A percentile compares a stretch with the other conserved stretches of the same genome.
phyloP scores from a whole-genome alignment of 2,329 filamentous ascomycete genomes.

The Aspergillus brunneoviolaceus region DNA sequence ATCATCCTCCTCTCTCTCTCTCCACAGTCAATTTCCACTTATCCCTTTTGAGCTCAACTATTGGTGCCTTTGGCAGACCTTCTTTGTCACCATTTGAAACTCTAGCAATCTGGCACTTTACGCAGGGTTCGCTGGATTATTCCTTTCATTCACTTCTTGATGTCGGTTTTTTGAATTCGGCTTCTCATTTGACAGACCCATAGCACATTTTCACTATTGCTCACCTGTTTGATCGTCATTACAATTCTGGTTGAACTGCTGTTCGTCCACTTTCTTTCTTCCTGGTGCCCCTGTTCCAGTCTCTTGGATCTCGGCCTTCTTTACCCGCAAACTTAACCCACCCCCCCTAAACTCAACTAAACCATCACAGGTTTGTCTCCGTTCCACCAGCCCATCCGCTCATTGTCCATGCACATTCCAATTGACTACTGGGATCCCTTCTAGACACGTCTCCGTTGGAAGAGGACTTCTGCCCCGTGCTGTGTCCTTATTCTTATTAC shows the following conservation, averaged over 20 bases:
- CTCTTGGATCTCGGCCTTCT: conserved; percentile 6
- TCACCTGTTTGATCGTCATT: conserved; percentile 12
- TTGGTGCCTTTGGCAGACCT: conserved; percentile 12
- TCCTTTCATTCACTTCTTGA: conserved; percentile 2
- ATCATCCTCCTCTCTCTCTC: conserved; percentile 20
- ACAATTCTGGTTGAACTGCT: conserved; percentile 5
- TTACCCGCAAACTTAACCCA: conserved; percentile 7
- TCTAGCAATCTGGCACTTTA: conserved; percentile 12
- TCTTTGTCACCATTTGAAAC: conserved; percentile 21
- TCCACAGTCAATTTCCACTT: conserved; percentile 17
- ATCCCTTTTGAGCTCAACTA: conserved; percentile 19
- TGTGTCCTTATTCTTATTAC: conserved; percentile 23
- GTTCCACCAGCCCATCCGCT: conserved; percentile 27
- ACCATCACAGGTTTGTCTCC: conserved; percentile 21
- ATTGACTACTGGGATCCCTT: conserved; percentile 27
- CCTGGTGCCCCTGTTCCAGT: conserved; percentile 7
- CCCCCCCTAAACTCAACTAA: conserved; percentile 17
- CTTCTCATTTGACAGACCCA: conserved; percentile 4
- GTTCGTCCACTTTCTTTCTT: conserved; percentile 5
- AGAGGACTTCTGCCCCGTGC: conserved; percentile 20
- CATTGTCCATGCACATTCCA: conserved; percentile 31
- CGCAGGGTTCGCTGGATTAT: conserved; percentile 4
- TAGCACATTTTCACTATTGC: conserved; percentile 10
- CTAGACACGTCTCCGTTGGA: conserved; percentile 34
- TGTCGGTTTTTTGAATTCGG: not conserved